These are phyloP conservation scores for Ophiocordyceps camponoti-saundersi DNA, from an alignment of 2,329 filamentous ascomycete genomes.

Conservation along the genomic window DNA sequence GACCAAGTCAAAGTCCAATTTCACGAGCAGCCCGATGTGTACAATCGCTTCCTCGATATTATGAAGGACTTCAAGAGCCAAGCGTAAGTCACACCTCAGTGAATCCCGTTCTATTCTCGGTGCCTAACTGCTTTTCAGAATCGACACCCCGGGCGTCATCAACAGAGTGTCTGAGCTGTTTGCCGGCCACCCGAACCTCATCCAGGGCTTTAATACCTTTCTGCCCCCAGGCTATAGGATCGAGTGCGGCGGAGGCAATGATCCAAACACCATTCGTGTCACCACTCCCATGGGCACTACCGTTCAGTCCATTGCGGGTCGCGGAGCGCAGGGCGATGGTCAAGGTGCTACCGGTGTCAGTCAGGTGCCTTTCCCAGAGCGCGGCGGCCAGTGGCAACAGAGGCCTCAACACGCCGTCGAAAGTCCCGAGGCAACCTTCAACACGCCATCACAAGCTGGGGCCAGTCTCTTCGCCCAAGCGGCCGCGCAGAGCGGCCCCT, in stretches of 20 bases:
- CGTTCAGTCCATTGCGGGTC: slow-evolving; percentile 62
- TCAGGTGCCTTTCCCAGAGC: slow-evolving; percentile 29
- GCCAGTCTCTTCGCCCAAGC: slow-evolving; percentile 28
- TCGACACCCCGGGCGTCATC: slow-evolving; percentile 94
- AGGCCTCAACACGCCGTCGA: slow-evolving; percentile 39
- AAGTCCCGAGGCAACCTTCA: slow-evolving; percentile 46
- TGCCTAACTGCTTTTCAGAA: slow-evolving; percentile 27
- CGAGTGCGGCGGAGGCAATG: slow-evolving; percentile 83
- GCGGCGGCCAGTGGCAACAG: slow-evolving; percentile 38
- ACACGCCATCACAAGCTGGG: slow-evolving; percentile 34
- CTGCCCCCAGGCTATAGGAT: slow-evolving; percentile 90
- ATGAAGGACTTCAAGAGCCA: slow-evolving; percentile 99
- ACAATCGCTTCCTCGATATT: slow-evolving; percentile 91
- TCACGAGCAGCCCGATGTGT: slow-evolving; percentile 89
- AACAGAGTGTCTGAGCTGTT: slow-evolving; percentile 92
- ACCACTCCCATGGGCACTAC: slow-evolving; percentile 97
- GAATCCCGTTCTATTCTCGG: neutral
- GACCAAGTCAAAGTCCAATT: slow-evolving; percentile 99
- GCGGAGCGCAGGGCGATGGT: slow-evolving; percentile 28
- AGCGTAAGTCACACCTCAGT: slow-evolving; percentile 40
- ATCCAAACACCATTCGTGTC: slow-evolving; percentile 89
- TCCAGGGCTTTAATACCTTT: slow-evolving; percentile 97
- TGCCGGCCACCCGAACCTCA: slow-evolving; percentile 83
- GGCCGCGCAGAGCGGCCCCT: slow-evolving; percentile 18
- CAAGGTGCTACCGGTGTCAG: slow-evolving; percentile 18